A percentile compares a stretch with the other conserved stretches of the same genome.
These are phyloP conservation scores for Alternaria arborescens DNA, from an alignment of 2,329 filamentous ascomycete species.

Conservation along the genomic window DNA sequence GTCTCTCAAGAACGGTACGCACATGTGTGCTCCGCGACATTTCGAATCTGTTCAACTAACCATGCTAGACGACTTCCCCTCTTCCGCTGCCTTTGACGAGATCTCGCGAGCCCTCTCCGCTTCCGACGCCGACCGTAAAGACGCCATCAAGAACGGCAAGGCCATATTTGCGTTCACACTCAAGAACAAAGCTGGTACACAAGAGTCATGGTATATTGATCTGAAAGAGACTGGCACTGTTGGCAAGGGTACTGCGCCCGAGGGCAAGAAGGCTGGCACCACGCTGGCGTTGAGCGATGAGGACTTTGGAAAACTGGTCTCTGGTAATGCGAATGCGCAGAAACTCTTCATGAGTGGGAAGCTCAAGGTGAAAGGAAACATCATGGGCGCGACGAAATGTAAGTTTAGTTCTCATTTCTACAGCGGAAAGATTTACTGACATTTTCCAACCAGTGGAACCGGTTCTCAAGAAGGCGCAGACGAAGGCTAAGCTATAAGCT, in stretches of 20 bases:
- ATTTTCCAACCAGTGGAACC: constrained; percentile 68
- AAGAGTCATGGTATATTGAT: constrained; percentile 92
- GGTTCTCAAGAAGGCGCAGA: constrained; percentile 61
- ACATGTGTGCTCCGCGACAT: not conserved
- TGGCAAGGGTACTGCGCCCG: constrained; percentile 73
- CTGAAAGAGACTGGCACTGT: constrained; percentile 89
- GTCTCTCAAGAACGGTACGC: constrained; percentile 44
- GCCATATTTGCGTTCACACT: constrained; percentile 91
- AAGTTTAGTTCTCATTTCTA: not conserved
- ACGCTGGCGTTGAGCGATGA: constrained; percentile 84
- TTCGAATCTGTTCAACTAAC: constrained; percentile 3
- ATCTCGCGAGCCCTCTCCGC: constrained; percentile 77
- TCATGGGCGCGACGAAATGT: constrained; percentile 96
- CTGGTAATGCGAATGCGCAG: constrained; percentile 93
- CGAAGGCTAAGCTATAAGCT: constrained; percentile 48
- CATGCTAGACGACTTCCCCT: constrained; percentile 73
- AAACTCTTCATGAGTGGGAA: constrained; percentile 97
- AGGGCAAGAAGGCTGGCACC: constrained; percentile 83
- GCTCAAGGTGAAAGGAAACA: constrained; percentile 96
- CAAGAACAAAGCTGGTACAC: constrained; percentile 84
- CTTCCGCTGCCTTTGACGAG: constrained; percentile 88
- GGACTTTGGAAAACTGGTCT: constrained; percentile 84
- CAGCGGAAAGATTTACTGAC: not conserved
- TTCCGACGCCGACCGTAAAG: constrained; percentile 78
- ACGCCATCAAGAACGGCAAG: constrained; percentile 87